A percentile compares a stretch with the other conserved stretches of the same genome.
Evolutionary conservation across 139 green algal species (phyloP).

Genomic region (Chlamydomonas asymmetrica): DNA sequence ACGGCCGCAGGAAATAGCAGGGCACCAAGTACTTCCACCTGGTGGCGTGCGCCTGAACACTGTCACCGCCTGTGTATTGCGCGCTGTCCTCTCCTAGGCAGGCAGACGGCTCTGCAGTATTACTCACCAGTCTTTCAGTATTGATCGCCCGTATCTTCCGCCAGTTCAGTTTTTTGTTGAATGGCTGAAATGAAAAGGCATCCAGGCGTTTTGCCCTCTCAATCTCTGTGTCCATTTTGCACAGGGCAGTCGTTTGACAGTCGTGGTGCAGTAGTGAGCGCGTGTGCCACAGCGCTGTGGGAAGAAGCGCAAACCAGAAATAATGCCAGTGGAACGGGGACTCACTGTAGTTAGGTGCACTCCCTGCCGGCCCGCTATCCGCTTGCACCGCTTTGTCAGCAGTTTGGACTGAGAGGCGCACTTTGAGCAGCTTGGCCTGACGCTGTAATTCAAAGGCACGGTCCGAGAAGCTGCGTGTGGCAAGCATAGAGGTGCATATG

Average conservation of each 20-base stretch:
- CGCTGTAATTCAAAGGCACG: conserved; percentile 31
- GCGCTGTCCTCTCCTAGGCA: too few species aligned
- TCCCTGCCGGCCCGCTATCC: conserved; percentile 1
- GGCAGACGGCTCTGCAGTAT: too few species aligned
- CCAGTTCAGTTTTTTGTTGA: conserved; percentile 42
- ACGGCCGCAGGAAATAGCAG: too few species aligned
- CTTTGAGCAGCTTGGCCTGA: conserved; percentile 17
- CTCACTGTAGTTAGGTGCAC: conserved; percentile 24
- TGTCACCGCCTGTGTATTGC: too few species aligned
- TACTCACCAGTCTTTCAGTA: conserved; percentile 27
- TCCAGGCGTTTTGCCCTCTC: conserved; percentile 35
- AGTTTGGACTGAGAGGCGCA: not conserved
- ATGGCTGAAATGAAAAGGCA: conserved; percentile 28
- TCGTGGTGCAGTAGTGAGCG: too few species aligned
- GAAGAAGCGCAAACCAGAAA: too few species aligned
- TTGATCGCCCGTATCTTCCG: conserved; percentile 36
- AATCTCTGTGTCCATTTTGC: conserved; percentile 25
- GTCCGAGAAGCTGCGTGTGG: conserved; percentile 16
- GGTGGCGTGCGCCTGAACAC: too few species aligned
- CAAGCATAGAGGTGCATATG: not conserved
- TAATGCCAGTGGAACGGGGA: too few species aligned
- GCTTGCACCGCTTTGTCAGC: conserved; percentile 23
- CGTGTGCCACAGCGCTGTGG: too few species aligned
- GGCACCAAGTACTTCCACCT: too few species aligned
- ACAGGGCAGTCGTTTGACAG: too few species aligned